These are phyloP conservation scores for Hammondia hammondi DNA, from an alignment of 169 alveolate genomes.

Conservation along the genomic window DNA sequence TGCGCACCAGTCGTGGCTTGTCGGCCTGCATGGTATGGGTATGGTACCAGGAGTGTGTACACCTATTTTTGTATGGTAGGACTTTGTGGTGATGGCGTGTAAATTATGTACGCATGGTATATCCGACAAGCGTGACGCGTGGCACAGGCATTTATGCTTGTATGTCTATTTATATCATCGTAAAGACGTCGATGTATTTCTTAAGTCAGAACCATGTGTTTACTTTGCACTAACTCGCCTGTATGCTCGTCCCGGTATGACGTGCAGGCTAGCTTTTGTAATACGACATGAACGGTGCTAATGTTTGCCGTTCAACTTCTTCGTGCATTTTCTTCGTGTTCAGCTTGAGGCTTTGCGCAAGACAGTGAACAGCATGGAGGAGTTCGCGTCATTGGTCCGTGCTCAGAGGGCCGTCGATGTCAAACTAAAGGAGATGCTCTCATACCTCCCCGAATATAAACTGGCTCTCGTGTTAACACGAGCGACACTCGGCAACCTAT, in stretches of 20 bases:
- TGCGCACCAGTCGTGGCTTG: no score
- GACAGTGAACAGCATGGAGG: background rate
- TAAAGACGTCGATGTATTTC: background rate
- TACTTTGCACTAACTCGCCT: no score
- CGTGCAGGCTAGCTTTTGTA: no score
- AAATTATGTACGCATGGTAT: no score
- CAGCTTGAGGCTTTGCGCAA: background rate
- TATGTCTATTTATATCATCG: background rate
- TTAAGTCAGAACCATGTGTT: no score
- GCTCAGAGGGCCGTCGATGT: conserved; percentile 52
- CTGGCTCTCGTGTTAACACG: conserved; percentile 51
- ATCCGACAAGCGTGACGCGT: no score
- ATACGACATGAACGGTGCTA: background rate
- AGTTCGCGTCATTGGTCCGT: conserved; percentile 43
- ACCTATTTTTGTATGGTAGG: background rate
- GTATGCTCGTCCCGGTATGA: no score
- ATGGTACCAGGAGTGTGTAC: background rate
- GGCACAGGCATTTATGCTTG: no score
- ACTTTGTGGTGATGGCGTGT: background rate
- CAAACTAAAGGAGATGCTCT: conserved; percentile 52
- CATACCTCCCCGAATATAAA: conserved; percentile 57
- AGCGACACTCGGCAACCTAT: conserved; percentile 52
- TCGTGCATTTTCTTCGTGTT: background rate
- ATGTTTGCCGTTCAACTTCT: background rate
- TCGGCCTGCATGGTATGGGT: background rate